Evolutionary conservation across 805 yeast species (phyloP), one percentile per base, ranked within the genome.

Genomic region (Tetrapisispora taiwanensis): DNA sequence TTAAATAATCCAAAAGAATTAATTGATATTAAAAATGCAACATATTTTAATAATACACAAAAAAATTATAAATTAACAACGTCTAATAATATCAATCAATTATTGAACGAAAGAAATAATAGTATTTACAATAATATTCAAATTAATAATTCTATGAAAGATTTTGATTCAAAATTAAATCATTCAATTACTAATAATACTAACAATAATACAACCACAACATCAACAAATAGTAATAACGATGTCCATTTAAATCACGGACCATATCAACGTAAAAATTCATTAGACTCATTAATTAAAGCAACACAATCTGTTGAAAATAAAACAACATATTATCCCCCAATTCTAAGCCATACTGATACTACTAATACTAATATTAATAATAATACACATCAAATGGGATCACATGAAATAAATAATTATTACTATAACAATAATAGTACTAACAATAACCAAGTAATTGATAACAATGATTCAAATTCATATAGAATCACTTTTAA

Each of bases 221-320:
- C 26, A 6, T 22, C 5, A 6, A 22, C 5, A 5, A 22, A 22
- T 8, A 22, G 7, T 6, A 8, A 22, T 22, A 22, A 22, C 8
- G 8, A 22, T 22, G 26, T 22, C 8, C 26, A 22, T 22, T 22
- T 22, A 22, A 8, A 6, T 22, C 5, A 20, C 8, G 32, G 33
- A n/a, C 32, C 22, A 20, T 26, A 26, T 12, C 36, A 30, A 27
- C 35, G 48, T 15, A 49, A 46, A 39, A 37, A 42, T 24, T 55
- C 59, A 1, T 45, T 53, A 40, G 58, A 53, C 15, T 55, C 59
- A 3, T 41, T 55, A 39, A 53, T 55, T 53, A 49, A 52, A 33
- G 59, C 58, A 3, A 55, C 55, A 13, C 48, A 50, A 19, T 46
- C 54, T 13, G 42, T 48, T 8, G 55, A 45, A 36, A 44, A 44